These are phyloP conservation scores for Limnanthes douglasii DNA, from an alignment of 345 rosid species.

Conservation along the genomic window DNA sequence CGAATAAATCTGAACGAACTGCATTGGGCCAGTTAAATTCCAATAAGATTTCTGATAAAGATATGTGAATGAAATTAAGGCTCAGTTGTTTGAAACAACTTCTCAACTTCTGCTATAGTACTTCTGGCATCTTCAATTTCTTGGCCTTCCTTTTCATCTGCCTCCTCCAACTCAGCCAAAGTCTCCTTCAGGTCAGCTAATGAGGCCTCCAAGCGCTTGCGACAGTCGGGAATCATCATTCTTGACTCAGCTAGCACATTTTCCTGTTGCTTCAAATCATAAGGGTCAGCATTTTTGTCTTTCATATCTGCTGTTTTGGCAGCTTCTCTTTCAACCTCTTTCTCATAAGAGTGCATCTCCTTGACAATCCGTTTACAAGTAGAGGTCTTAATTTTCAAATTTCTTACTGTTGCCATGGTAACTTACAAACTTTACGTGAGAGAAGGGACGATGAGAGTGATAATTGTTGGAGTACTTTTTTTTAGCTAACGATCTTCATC, in stretches of 20 bases:
- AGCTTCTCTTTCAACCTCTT: conserved; percentile 89
- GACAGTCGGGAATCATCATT: conserved; percentile 73
- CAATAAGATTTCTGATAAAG: too few species aligned
- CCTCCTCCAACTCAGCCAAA: conserved; percentile 43
- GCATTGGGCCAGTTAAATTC: too few species aligned
- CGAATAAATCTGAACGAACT: too few species aligned
- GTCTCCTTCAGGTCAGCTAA: too few species aligned
- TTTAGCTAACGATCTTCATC: too few species aligned
- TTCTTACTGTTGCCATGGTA: conserved; percentile 50
- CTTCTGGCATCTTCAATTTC: too few species aligned
- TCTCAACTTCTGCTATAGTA: conserved; percentile 30
- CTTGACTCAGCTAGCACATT: conserved; percentile 74
- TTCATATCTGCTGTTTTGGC: conserved; percentile 81
- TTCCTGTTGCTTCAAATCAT: conserved; percentile 95
- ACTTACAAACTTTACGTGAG: too few species aligned
- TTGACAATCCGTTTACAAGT: conserved; percentile 72
- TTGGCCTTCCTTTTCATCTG: conserved; percentile 25
- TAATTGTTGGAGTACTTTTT: too few species aligned
- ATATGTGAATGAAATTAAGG: too few species aligned
- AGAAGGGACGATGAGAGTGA: too few species aligned
- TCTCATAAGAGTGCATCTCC: conserved; percentile 82
- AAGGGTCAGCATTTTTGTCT: conserved; percentile 82
- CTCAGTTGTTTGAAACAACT: conserved; percentile 33
- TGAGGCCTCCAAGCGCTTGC: conserved; percentile 64
- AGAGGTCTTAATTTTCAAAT: conserved; percentile 61